These are phyloP conservation scores for Colletotrichum sp. DNA, from an alignment of 2,329 filamentous ascomycete genomes.

Conservation along the genomic window DNA sequence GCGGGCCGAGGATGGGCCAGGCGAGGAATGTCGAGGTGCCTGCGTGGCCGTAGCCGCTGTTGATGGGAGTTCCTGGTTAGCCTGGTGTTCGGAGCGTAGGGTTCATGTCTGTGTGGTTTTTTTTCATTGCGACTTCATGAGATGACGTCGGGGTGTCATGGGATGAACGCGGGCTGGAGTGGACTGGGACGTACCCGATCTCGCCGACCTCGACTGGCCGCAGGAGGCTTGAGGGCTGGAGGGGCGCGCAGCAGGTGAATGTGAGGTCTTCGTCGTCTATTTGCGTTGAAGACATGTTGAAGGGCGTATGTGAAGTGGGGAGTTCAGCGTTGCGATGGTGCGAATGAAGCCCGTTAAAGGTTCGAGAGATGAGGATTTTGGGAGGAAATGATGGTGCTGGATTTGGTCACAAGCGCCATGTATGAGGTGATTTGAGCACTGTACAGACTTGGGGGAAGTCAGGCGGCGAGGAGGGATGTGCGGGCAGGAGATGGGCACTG, in stretches of 20 bases:
- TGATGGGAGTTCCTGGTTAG: not conserved
- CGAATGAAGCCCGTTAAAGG: not conserved
- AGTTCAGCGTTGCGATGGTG: too few species aligned
- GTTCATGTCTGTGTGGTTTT: not conserved
- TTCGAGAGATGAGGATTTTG: not conserved
- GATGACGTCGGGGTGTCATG: not conserved
- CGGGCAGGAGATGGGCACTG: not conserved
- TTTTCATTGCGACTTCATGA: not conserved
- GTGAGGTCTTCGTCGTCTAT: slow-evolving; percentile 42
- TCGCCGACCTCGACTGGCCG: slow-evolving; percentile 51
- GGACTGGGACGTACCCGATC: slow-evolving; percentile 34
- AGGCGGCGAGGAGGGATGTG: not conserved
- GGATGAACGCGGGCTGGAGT: not conserved
- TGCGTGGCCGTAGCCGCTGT: slow-evolving; percentile 26
- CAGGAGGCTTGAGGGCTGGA: slow-evolving; percentile 37
- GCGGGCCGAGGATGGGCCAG: slow-evolving; percentile 67
- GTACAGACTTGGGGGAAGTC: not conserved
- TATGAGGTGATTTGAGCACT: not conserved
- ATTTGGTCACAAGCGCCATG: slow-evolving; percentile 7
- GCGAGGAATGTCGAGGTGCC: slow-evolving; percentile 56
- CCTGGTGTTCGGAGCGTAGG: not conserved
- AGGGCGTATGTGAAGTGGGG: not conserved
- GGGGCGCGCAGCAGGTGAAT: slow-evolving; percentile 42
- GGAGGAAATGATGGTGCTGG: not conserved
- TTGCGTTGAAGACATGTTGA: not conserved